A percentile compares a stretch with the other conserved stretches of the same genome.
These are phyloP conservation scores for Fimicolochytrium jonesii DNA, from an alignment of 192 early-diverging fungal genomes.

Conservation along the genomic window DNA sequence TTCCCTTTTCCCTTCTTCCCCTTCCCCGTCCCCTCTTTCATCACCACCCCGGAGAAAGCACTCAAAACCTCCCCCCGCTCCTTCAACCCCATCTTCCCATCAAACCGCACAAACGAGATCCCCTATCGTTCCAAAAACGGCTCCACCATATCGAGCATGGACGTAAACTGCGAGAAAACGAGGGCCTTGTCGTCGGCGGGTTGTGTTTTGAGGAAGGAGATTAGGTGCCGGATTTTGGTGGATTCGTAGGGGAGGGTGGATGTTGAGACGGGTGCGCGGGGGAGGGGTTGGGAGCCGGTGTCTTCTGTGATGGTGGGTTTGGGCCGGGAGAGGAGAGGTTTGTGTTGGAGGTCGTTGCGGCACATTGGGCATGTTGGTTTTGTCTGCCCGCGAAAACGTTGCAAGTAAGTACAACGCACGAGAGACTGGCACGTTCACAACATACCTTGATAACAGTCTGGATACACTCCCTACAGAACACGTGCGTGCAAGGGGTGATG, in stretches of 20 bases:
- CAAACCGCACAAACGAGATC: conserved; percentile 26
- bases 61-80: neutral
- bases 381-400: no score
- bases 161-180: conserved; percentile 79
- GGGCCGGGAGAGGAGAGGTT: no score
- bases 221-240: no score
- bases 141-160: conserved; percentile 64
- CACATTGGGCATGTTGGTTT: no score
- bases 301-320: neutral
- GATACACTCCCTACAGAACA: conserved; percentile 36
- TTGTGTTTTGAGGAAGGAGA: no score
- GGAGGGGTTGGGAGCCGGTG: neutral
- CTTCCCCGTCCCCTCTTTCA: neutral
- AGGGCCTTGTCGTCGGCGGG: conserved; percentile 70
- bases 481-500: conserved; percentile 32
- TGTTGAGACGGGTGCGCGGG: neutral
- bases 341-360: no score
- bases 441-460: no score
- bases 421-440: no score
- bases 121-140: conserved; percentile 42
- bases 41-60: neutral
- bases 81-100: neutral
- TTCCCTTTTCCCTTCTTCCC: neutral
- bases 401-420: no score
- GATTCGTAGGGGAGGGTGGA: neutral